A percentile compares a stretch with the other conserved stretches of the same genome.
Conservation (phyloP, 805 yeast species). For the Kodamaea kakaduensis region DNA sequence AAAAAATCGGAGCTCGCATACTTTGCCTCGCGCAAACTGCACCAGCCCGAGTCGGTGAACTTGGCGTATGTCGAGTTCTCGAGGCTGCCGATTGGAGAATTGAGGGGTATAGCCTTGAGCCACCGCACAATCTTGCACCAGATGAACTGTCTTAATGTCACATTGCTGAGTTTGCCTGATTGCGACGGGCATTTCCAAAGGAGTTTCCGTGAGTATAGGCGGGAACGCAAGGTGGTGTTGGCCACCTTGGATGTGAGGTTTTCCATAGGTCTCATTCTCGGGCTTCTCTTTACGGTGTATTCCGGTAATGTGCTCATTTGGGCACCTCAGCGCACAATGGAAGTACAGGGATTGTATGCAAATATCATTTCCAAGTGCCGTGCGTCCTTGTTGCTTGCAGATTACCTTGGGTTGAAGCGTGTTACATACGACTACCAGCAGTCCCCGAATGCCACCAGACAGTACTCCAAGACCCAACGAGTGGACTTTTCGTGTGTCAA, state of each 20-base stretch:
- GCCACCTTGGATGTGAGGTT: conserved; percentile 41
- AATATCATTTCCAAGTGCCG: conserved; percentile 65
- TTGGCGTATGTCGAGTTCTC: conserved; percentile 92
- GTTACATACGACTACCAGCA: conserved; percentile 92
- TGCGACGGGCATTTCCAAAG: conserved; percentile 52
- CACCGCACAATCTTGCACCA: conserved; percentile 87
- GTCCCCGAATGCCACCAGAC: conserved; percentile 78
- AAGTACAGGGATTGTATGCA: conserved; percentile 83
- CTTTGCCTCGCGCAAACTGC: conserved; percentile 18
- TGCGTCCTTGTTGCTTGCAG: conserved; percentile 75
- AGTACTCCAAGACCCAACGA: conserved; percentile 66
- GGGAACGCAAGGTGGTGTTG: conserved; percentile 50
- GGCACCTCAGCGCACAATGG: conserved; percentile 71
- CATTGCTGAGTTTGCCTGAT: conserved; percentile 63
- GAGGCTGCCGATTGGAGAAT: conserved; percentile 83
- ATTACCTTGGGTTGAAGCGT: conserved; percentile 82
- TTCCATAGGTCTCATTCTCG: conserved; percentile 82
- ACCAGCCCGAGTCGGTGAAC: conserved; percentile 34
- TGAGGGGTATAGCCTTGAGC: conserved; percentile 89
- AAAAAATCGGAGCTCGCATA: conserved; percentile 30
- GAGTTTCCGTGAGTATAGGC: conserved; percentile 26
- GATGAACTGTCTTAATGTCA: conserved; percentile 68
- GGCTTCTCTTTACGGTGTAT: conserved; percentile 75
- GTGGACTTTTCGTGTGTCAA: conserved; percentile 76
- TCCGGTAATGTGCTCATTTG: conserved; percentile 80